Evolutionary conservation across 257 asterid species (phyloP), one percentile per base, ranked within the genome.

Genomic region (Ocimum tenuiflorum): DNA sequence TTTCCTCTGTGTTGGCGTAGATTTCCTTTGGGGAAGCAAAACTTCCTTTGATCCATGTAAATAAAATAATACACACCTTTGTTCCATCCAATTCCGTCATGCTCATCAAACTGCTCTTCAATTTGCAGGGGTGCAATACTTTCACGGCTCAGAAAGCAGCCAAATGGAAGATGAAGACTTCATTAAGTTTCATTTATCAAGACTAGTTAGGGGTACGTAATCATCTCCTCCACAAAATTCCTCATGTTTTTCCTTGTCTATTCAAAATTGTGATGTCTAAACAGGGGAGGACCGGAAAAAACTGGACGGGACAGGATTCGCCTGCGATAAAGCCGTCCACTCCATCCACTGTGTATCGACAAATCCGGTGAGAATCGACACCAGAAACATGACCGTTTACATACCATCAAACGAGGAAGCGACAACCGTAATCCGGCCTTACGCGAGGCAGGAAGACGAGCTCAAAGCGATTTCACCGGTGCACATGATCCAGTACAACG

Each of bases 221-320:
- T 4, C 36, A 1, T 24, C 4, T 24, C 31, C 1, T 24, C 1
- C 4, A 24, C 31, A 24, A 1, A 27, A n/a, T n/a, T n/a, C n/a
- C n/a, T n/a, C n/a, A n/a, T n/a, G n/a, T n/a, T n/a, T n/a, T n/a
- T n/a, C n/a, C n/a, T n/a, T n/a, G n/a, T n/a, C n/a, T n/a, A n/a
- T n/a, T n/a, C n/a, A n/a, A n/a, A n/a, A n/a, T n/a, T n/a, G n/a
- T n/a, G n/a, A n/a, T n/a, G n/a, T n/a, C n/a, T n/a, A n/a, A n/a
- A n/a, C 82, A 88, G 96, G 88, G 13, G 82, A 82, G 15, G 79
- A 88, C 50, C 43, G 78, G 43, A 38, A 66, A 39, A 63, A 65
- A 15, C 78, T 85, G 18, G 86, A 86, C 8, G 56, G 48, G 0
- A 74, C 72, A 0, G 86, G 91, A 3, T 88, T 84, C 66, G 89